Base-by-base conservation (phyloP, 2,329 filamentous ascomycete species). In the Elsinoe necatrix region DNA sequence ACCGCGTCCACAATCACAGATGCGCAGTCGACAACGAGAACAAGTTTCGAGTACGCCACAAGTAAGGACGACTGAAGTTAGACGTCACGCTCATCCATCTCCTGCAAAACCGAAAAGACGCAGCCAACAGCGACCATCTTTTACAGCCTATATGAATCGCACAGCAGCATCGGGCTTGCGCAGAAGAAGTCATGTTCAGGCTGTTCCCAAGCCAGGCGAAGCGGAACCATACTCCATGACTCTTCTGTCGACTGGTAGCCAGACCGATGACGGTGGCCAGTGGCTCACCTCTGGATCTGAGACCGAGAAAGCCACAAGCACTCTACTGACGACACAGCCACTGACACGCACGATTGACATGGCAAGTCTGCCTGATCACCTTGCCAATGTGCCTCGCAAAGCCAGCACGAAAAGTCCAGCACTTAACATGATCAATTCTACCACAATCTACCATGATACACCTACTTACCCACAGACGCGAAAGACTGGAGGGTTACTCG, bases 21-120 rank as follows among this genome's bases (percentile, higher is more conserved):
- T 1, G 18, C 41, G 21, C 4, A 47, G 3, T 20, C 25, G 4
- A 35, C 39, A 20, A 9, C n/a, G 12, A 7, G 35, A 27, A 3
- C 8, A 4, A n/a, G 39, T 6, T 18, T 14, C 35, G 8, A 16
- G 8, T 66, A 14, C 60, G 66, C 8, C 62, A 63, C 16, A 61
- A 67, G n/a, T n/a, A n/a, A n/a, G n/a, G n/a, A 48, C 42, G 66
- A 8, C 58, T 64, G n/a, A 27, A 14, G 14, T 18, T 7, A 18
- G 21, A 27, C 20, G 20, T 14, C 52, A 37, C 42, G 58, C 31
- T 39, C 52, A 34, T 52, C 51, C 21, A 23, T 43, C 16, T 43
- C 39, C 25, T 25, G 57, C 27, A 11, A 35, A 16, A 39, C 20
- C 16, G 20, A 31, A 23, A 39, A 27, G 37, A 58, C 56, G 31